Base-by-base conservation (phyloP, 2,329 filamentous ascomycete genomes). In the Exophiala xenobiotica region DNA sequence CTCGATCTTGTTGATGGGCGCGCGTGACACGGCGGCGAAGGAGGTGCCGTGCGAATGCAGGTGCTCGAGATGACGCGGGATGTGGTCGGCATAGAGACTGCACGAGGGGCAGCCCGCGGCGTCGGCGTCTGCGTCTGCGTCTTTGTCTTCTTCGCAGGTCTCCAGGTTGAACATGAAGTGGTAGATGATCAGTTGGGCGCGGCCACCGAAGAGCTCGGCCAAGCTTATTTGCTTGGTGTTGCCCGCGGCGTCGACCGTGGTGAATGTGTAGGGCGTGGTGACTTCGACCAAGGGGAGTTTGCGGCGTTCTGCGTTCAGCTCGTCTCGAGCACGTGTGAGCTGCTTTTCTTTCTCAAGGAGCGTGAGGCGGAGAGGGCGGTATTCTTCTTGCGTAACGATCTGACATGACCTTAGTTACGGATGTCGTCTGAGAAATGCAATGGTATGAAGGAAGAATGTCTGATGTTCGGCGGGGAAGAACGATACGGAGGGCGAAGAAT, bases 91-190 rank as follows among this genome's bases (percentile, higher is more conserved):
- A 12, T 68, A 56, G 39, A 73, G 67, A 6, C 65, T 65, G 58
- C 71, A 76, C 4, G 69, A 71, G 12, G 61, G 52, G 50, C 73
- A 76, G 20, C 65, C 73, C 4, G 58, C 56, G 2, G n/a, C n/a
- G n/a, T n/a, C n/a, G n/a, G n/a, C n/a, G n/a, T n/a, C n/a, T n/a
- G n/a, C n/a, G n/a, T n/a, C n/a, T n/a, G n/a, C n/a, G n/a, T n/a
- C n/a, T n/a, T n/a, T n/a, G n/a, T n/a, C n/a, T n/a, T n/a, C n/a
- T n/a, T 68, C 65, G 4, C 64, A 57, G 9, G 63, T 60, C n/a
- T n/a, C n/a, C 1, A 70, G 69, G 1, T 56, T 61, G 49, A 75
- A 72, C 74, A 76, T 77, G 65, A 75, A 76, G 61, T 76, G 73
- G 57, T 75, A 75, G 27, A 77, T 52, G 38, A 65, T 64, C 6